Conservation (phyloP, 495 filamentous ascomycete genomes). For the Xylaria scruposa region DNA sequence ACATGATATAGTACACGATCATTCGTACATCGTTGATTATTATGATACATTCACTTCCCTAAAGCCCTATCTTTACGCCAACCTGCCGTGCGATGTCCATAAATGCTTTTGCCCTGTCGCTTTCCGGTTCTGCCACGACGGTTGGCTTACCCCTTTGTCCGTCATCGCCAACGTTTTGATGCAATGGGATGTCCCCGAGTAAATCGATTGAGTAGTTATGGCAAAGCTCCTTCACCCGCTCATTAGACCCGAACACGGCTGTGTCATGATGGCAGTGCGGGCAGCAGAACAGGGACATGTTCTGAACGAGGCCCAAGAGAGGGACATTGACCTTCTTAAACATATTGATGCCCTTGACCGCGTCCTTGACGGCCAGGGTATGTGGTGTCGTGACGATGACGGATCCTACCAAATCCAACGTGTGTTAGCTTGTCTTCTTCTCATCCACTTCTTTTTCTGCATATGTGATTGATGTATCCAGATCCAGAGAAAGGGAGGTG, state of each 20-base stretch:
- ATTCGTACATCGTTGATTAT: background rate
- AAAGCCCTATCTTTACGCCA: conserved; percentile 55
- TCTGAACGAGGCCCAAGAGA: conserved; percentile 89
- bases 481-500: background rate
- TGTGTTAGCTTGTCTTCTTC: background rate
- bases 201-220: conserved; percentile 71
- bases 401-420: conserved; percentile 57
- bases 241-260: conserved; percentile 74
- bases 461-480: background rate
- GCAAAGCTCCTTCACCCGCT: conserved; percentile 53
- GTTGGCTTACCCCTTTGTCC: conserved; percentile 89
- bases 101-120: conserved; percentile 74
- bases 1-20: conserved; percentile 9
- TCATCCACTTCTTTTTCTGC: background rate
- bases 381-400: conserved; percentile 95
- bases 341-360: conserved; percentile 88
- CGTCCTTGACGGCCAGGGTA: conserved; percentile 86
- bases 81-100: conserved; percentile 70
- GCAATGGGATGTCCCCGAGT: conserved; percentile 88
- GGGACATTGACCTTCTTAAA: conserved; percentile 81
- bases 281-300: conserved; percentile 90
- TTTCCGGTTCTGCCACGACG: conserved; percentile 82
- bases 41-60: background rate
- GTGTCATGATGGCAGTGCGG: conserved; percentile 76
- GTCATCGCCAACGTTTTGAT: conserved; percentile 86